Percentiles rank a stretch among this genome's conserved stretches.
These are phyloP conservation scores for Pachysandra terminalis DNA, from an alignment of 164 flowering plant species.

Conservation along the genomic window DNA sequence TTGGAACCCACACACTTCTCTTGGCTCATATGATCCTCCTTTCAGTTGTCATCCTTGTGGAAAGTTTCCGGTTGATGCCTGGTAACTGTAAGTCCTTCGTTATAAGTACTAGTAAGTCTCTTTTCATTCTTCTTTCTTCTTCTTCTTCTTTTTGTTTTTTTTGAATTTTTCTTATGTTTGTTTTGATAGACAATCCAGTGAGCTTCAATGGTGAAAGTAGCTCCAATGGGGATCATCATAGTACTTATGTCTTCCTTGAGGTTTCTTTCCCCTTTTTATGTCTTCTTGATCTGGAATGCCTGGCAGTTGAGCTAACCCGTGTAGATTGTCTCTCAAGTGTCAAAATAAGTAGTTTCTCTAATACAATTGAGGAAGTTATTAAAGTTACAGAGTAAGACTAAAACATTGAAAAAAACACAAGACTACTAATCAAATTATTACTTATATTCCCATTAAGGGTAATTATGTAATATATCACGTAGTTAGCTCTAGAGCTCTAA, in stretches of 20 bases:
- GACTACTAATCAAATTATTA: no score
- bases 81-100: slow-evolving; percentile 19
- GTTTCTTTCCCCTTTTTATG: slow-evolving; percentile 4
- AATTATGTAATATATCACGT: no score
- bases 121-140: background rate
- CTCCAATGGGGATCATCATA: slow-evolving; percentile 6
- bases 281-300: no score
- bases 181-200: slow-evolving; percentile 13
- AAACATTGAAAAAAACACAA: no score
- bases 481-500: no score
- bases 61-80: slow-evolving; percentile 24
- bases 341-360: no score
- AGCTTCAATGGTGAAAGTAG: slow-evolving; percentile 1
- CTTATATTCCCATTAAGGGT: no score
- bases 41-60: slow-evolving; percentile 9
- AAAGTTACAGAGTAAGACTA: no score
- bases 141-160: background rate
- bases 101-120: background rate
- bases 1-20: slow-evolving; percentile 12
- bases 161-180: background rate
- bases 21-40: slow-evolving; percentile 23
- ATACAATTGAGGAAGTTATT: no score
- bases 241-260: slow-evolving; percentile 5
- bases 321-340: no score
- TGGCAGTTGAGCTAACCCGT: no score